Conservation (phyloP, 1,284 basidiomycete genomes). For the Pisolithus thermaeus region DNA sequence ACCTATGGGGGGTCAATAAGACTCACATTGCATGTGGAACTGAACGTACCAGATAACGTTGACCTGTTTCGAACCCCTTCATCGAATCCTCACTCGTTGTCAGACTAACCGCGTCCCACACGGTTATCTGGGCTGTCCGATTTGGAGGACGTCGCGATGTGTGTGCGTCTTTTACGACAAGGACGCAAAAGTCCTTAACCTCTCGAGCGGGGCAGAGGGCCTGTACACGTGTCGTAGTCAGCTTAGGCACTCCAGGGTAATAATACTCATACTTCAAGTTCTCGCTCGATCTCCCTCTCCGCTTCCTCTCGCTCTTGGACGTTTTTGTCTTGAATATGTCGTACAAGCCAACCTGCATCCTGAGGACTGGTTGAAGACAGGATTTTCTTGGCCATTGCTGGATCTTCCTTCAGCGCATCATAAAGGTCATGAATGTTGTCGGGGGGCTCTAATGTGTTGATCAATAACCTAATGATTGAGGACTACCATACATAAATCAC, state of each 20-base stretch:
- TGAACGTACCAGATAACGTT: conserved; percentile 58
- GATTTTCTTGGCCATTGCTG: conserved; percentile 36
- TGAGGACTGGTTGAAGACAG: conserved; percentile 36
- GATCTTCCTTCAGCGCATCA: conserved; percentile 54
- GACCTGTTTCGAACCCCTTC: conserved; percentile 58
- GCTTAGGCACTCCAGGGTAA: neutral
- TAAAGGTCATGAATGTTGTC: conserved; percentile 60
- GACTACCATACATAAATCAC: conserved; percentile 28
- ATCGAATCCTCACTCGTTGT: conserved; percentile 44
- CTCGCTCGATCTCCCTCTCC: conserved; percentile 58
- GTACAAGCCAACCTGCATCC: conserved; percentile 62
- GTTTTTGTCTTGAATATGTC: conserved; percentile 47
- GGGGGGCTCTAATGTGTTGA: conserved; percentile 29
- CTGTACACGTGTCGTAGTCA: conserved; percentile 33
- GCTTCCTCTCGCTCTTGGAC: conserved; percentile 46
- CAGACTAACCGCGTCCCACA: conserved; percentile 74
- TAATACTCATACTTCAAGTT: conserved; percentile 52
- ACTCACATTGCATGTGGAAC: neutral
- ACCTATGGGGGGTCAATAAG: conserved; percentile 12
- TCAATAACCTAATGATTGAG: neutral
- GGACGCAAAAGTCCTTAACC: conserved; percentile 76
- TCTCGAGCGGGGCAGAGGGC: conserved; percentile 69
- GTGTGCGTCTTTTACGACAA: conserved; percentile 69
- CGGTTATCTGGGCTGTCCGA: conserved; percentile 69
- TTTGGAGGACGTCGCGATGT: conserved; percentile 44